Evolutionary conservation across 805 yeast species (phyloP), one percentile per base, ranked within the genome.

Genomic region (Schwanniomyces vanrijiae): DNA sequence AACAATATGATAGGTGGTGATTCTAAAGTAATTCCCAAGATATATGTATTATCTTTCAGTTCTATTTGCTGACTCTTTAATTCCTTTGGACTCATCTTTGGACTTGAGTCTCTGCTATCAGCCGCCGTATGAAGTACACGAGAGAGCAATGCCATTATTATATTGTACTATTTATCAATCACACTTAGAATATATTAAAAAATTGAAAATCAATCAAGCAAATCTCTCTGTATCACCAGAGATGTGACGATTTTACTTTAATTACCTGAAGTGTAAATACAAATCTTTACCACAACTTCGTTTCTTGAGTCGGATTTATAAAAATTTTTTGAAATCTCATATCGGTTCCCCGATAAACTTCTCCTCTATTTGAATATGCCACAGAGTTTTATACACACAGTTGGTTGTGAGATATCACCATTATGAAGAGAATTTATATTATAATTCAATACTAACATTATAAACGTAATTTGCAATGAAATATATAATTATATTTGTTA

Each of bases 1-100:
- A 88, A 92, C 46, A 94, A 69, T 40, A 89, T 81, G 33, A 91
- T 76, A 0, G 99, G 99, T 1, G 98, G 98, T 1, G 95, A 85
- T 61, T 94, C 99, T 19, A 94, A 71, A 33, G 76, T 75, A 28
- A 91, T 76, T 0, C 82, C 61, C 10, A 88, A 65, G 28, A 77
- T 71, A 28, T 78, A 64, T 1, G 79, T 21, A 4, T 10, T 21
- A n/a, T 37, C 25, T 5, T 21, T 37, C 16, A 7, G n/a, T 10
- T 21, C 39, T 21, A 5, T 6, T 10, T 19, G 39, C 5, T 19
- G 35, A 3, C 20, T 18, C 19, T 16, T 14, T 31, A 16, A 7
- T 31, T 31, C 35, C n/a, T 11, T 31, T 3, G 35, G 5, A 6
- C 20, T 31, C 14, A 31, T 13, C 35, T 31, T 31, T 7, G 35